Evolutionary conservation across 331 rosid species (phyloP), one percentile per base, ranked within the genome.

Genomic region (Saraca asoca): DNA sequence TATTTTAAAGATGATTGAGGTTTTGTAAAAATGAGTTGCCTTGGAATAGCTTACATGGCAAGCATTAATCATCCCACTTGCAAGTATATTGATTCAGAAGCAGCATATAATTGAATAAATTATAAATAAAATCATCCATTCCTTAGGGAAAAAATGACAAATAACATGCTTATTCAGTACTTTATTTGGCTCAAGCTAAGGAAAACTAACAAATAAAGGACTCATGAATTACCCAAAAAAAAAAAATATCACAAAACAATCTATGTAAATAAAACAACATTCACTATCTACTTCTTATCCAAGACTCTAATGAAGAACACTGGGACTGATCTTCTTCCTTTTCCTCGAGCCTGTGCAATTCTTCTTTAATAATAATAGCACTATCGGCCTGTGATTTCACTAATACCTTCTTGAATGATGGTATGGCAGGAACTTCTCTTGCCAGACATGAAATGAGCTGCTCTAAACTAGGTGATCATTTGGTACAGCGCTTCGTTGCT

Each of bases 121-220:
- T 62, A 64, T 58, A 5, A 58, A 50, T 41, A 58, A 77, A 39
- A 64, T 70, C 64, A 64, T 70, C 17, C 64, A 78, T 80, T 86
- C 44, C 72, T 48, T 35, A 12, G 18, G 58, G 54, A 5, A 42
- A 70, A 49, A 51, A 66, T 67, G 33, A 54, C 39, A 53, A 54
- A 59, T 64, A 57, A 38, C 53, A 35, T 68, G 78, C 71, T 76
- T 58, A 70, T 58, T 68, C 78, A 71, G 58, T 60, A 71, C 49
- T 58, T 84, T 76, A 80, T 78, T 79, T 58, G 83, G 68, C 67
- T 58, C 75, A 78, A 81, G 49, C 88, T 69, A 75, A 57, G 75
- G 55, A 20, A 67, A 49, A 19, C 64, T 64, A 64, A 79, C 60
- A 64, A 75, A 77, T 41, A 72, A 64, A 20, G 54, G 78, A 64